Conservation (phyloP, 2,329 filamentous ascomycete genomes). For the Teratosphaeria gauchensis region DNA sequence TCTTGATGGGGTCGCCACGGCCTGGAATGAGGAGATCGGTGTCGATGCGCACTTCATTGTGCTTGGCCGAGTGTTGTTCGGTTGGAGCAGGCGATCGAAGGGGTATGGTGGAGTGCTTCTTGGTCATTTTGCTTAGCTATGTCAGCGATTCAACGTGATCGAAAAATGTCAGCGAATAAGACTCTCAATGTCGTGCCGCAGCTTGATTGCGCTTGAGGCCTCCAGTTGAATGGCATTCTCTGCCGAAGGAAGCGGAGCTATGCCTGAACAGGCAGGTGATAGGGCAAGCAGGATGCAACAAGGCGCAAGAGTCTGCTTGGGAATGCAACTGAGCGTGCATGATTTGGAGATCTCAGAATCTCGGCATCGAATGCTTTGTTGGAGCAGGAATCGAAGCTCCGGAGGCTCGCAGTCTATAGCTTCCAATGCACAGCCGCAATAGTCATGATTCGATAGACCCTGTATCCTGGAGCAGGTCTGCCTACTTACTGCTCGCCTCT, state of each 20-base stretch:
- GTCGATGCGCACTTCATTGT: slow-evolving; percentile 4
- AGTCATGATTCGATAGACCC: not conserved
- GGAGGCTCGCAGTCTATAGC: no score
- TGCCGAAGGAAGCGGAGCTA: not conserved
- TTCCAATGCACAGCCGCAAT: no score
- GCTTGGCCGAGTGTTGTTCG: not conserved
- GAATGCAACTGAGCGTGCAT: no score
- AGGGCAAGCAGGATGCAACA: not conserved
- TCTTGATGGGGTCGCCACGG: slow-evolving; percentile 31
- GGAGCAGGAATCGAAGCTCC: not conserved
- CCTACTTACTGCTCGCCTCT: not conserved
- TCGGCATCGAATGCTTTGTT: no score
- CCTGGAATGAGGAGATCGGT: slow-evolving; percentile 40
- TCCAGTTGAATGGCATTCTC: not conserved
- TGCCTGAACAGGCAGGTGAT: not conserved
- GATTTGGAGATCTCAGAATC: no score
- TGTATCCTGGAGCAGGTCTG: not conserved
- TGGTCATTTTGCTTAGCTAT: not conserved
- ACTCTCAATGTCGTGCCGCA: not conserved
- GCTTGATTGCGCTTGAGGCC: not conserved
- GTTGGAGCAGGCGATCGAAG: not conserved
- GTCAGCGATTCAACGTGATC: not conserved
- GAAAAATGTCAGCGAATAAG: not conserved
- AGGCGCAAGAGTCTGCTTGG: not conserved
- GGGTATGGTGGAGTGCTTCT: not conserved